Evolutionary conservation across 192 early-diverging fungal genomes (phyloP).

Genomic region (Backusella macrospora): DNA sequence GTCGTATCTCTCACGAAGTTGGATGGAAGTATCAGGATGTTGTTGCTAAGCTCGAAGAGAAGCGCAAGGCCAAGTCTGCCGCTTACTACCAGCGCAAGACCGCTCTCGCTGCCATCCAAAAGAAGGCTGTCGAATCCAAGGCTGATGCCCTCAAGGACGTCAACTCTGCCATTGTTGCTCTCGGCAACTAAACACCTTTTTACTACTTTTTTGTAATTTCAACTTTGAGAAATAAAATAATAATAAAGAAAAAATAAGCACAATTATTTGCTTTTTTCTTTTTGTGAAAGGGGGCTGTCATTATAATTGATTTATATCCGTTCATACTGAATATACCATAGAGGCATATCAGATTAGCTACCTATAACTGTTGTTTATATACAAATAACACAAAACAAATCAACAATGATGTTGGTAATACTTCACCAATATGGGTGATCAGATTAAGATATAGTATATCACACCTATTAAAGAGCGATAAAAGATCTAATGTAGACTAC

Average conservation of each 20-base stretch:
- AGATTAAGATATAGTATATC: no score
- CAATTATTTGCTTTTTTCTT: not conserved
- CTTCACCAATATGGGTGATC: no score
- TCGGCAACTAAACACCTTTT: slow-evolving; percentile 55
- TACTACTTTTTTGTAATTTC: slow-evolving; percentile 7
- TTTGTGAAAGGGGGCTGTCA: not conserved
- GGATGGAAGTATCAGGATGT: slow-evolving; percentile 99
- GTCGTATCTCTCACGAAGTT: slow-evolving; percentile 93
- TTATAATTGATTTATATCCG: no score
- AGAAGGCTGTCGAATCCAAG: slow-evolving; percentile 50
- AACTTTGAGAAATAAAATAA: slow-evolving; percentile 5
- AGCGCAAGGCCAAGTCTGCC: slow-evolving; percentile 94
- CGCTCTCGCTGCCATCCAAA: slow-evolving; percentile 47
- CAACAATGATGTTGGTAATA: no score
- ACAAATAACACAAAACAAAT: no score
- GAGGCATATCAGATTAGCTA: no score
- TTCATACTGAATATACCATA: no score
- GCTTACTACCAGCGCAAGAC: slow-evolving; percentile 94
- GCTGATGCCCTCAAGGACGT: slow-evolving; percentile 56
- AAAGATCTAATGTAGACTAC: no score
- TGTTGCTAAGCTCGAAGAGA: slow-evolving; percentile 95
- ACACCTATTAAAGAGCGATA: no score
- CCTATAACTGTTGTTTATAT: no score
- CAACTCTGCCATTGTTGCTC: slow-evolving; percentile 57
- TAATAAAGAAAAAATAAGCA: not conserved